Conservation (phyloP, 2,329 filamentous ascomycete genomes). For the Colletotrichum euphorbiae region DNA sequence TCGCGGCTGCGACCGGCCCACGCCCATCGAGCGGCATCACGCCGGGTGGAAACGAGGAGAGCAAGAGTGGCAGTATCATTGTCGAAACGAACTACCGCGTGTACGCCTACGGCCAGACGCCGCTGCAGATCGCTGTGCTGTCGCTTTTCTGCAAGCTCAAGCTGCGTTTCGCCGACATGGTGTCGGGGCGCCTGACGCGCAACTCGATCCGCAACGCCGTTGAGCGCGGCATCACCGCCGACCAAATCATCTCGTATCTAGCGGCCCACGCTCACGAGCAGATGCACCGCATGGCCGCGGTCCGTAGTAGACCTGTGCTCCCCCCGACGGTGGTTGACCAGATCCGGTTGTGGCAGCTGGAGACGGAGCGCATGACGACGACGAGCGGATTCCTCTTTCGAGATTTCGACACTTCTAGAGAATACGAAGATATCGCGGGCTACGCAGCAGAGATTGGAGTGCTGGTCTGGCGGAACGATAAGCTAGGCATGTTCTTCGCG, state of each 20-base stretch:
- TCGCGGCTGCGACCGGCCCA: constrained; percentile 56
- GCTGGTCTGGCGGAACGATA: constrained; percentile 85
- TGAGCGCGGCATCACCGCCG: constrained; percentile 88
- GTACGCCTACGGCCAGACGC: constrained; percentile 95
- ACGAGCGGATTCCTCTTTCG: constrained; percentile 88
- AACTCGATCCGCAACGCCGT: constrained; percentile 90
- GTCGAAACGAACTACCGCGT: constrained; percentile 98
- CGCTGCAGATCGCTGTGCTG: constrained; percentile 93
- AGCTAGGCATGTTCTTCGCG: constrained; percentile 88
- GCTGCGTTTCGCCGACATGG: constrained; percentile 93
- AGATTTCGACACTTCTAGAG: constrained; percentile 79
- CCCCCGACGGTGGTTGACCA: constrained; percentile 98
- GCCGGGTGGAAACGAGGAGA: constrained; percentile 52
- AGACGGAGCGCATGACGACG: constrained; percentile 92
- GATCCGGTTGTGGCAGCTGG: constrained; percentile 96
- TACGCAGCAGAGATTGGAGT: constrained; percentile 95
- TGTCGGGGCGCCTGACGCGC: constrained; percentile 90
- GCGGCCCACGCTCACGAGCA: constrained; percentile 94
- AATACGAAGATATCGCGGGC: constrained; percentile 76
- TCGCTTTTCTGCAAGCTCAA: constrained; percentile 88
- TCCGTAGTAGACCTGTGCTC: constrained; percentile 75
- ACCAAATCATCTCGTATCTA: constrained; percentile 95
- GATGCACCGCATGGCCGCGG: constrained; percentile 76
- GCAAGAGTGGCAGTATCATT: constrained; percentile 83
- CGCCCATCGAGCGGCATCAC: constrained; percentile 48